Evolutionary conservation across 2,329 filamentous ascomycete species (phyloP).

Genomic region (Dothideomycetidae sp.): DNA sequence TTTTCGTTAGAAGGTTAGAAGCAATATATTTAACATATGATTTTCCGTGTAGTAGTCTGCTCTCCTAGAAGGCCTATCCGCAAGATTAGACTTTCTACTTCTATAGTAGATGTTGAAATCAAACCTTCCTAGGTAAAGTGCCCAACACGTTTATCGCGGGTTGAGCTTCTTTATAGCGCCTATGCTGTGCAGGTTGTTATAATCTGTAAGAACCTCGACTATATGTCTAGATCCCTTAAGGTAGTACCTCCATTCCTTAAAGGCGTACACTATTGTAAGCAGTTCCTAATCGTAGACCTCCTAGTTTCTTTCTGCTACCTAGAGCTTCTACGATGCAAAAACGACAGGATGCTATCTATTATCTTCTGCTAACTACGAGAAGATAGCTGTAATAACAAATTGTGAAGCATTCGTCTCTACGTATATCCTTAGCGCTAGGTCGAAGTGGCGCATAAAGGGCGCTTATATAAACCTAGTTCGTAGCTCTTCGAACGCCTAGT

Average conservation of each 20-base stretch:
- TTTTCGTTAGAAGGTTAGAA: not conserved
- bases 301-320: conserved; percentile 9
- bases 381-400: conserved; percentile 8
- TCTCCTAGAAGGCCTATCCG: conserved; percentile 4
- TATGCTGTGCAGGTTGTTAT: conserved; percentile 10
- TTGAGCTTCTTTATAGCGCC: conserved; percentile 5
- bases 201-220: conserved; percentile 3
- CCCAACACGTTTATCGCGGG: conserved; percentile 5
- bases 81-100: conserved; percentile 7
- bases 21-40: not conserved
- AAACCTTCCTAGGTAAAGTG: conserved; percentile 8
- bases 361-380: no score
- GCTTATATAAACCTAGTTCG: not conserved
- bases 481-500: conserved; percentile 2
- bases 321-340: conserved; percentile 9
- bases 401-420: conserved; percentile 1
- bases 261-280: conserved; percentile 10
- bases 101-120: conserved; percentile 10
- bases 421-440: conserved; percentile 8
- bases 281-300: conserved; percentile 12
- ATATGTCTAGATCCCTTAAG: conserved; percentile 6
- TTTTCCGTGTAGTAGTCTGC: conserved; percentile 2
- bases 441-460: no score
- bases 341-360: conserved; percentile 6
- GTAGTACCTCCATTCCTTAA: conserved; percentile 11